Base-by-base conservation (phyloP, 2,329 filamentous ascomycete genomes). In the Aureobasidium zeae region DNA sequence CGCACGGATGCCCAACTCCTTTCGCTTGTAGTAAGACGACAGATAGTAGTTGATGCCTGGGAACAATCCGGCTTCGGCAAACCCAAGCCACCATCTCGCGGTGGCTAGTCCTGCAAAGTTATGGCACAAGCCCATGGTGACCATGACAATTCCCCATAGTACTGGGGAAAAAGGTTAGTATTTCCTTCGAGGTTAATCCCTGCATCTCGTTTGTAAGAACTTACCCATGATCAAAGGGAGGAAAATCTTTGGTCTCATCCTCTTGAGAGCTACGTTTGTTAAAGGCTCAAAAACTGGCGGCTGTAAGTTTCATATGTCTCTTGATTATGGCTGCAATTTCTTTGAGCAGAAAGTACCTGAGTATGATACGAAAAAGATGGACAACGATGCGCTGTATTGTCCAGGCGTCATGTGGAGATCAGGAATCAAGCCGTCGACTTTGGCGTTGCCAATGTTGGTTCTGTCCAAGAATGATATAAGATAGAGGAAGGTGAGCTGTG, bases 21-120 rank as follows among this genome's bases (percentile, higher is more conserved):
- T 75, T 25, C 85, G 72, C 57, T 77, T 81, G 55, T 91, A 94
- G 86, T 86, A 93, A 57, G 83, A 88, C 0, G 79, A 83, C 0
- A 91, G 72, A 57, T 87, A 87, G 60, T 86, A 89, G 52, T 83
- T 83, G 12, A 87, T 76, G 2, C 81, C 81, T 0, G 83, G 83
- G 55, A 85, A 86, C 0, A 58, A 47, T 3, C 51, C 52, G 9
- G 47, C 49, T 19, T 61, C 58, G 3, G 55, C 50, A 9, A 60
- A 44, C 5, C 58, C 58, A 3, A 61, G 48, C 39, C 60, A 59
- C 39, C 50, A 58, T 20, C 58, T 44, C 16, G 54, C 52, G 4
- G 52, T 52, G 12, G 56, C 51, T 3, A 60, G 48, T 6, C 56
- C 57, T 5, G 51, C 39, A 35, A 53, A 58, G 33, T 57, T 54